Conservation (phyloP, 768 basidiomycete species). For the Boletus insuetus region DNA sequence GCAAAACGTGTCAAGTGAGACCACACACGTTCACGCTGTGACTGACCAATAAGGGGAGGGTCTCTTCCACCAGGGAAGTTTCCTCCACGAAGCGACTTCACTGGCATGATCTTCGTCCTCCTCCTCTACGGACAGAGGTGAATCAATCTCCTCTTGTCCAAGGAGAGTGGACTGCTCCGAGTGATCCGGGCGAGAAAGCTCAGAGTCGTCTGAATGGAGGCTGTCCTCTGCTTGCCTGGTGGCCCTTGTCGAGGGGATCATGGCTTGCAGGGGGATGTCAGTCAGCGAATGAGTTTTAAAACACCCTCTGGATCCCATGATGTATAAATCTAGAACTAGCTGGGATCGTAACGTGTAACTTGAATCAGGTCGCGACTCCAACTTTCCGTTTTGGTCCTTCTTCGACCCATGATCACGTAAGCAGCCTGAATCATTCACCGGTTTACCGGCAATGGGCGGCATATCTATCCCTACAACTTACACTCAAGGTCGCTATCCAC, state of each 20-base stretch:
- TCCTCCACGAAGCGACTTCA: conserved; percentile 24
- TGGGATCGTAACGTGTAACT: too few species aligned
- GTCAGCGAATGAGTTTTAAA: too few species aligned
- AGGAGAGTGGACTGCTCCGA: conserved; percentile 34
- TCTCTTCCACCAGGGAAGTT: conserved; percentile 69
- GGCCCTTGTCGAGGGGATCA: conserved; percentile 10
- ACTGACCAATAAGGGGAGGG: conserved; percentile 73
- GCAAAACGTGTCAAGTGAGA: neutral
- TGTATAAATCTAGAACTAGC: too few species aligned
- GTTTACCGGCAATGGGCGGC: too few species aligned
- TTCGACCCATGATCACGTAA: neutral
- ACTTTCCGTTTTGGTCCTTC: too few species aligned
- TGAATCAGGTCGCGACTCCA: too few species aligned
- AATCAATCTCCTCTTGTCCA: conserved; percentile 4
- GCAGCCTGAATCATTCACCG: neutral
- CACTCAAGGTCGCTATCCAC: neutral
- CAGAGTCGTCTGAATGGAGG: conserved; percentile 44
- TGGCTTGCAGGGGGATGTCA: neutral
- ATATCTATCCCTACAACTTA: neutral
- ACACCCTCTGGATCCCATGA: too few species aligned
- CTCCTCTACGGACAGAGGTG: conserved; percentile 13
- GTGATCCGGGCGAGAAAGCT: conserved; percentile 40
- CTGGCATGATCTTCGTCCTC: conserved; percentile 31
- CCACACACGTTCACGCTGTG: neutral
- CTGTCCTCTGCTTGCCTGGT: conserved; percentile 12